Evolutionary conservation across 2,329 filamentous ascomycete species (phyloP).

Genomic region (Apiospora hydei): DNA sequence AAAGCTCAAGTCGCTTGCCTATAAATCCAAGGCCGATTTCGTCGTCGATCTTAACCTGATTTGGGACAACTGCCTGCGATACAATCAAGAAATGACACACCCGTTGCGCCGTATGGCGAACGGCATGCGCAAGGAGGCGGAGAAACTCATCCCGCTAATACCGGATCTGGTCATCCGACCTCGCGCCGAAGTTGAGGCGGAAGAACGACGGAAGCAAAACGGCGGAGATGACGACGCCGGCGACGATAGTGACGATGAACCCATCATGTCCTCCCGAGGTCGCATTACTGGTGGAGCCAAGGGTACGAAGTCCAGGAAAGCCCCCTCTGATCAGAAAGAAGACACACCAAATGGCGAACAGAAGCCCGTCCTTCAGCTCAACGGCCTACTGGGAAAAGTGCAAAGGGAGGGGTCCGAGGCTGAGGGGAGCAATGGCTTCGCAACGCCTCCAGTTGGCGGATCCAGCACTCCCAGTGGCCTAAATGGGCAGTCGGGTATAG

Average conservation of each 20-base stretch:
- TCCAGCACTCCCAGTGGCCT: constrained; percentile 78
- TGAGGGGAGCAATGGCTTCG: constrained; percentile 85
- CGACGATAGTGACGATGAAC: constrained; percentile 95
- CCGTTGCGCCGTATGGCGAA: constrained; percentile 91
- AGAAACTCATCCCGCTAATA: constrained; percentile 94
- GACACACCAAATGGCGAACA: constrained; percentile 78
- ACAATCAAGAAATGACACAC: constrained; percentile 90
- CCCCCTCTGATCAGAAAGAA: constrained; percentile 76
- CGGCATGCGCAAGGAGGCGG: constrained; percentile 96
- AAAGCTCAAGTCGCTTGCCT: constrained; percentile 82
- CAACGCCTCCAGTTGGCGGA: constrained; percentile 78
- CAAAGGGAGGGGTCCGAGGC: constrained; percentile 79
- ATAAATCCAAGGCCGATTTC: constrained; percentile 93
- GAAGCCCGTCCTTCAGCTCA: constrained; percentile 75
- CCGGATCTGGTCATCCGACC: constrained; percentile 91
- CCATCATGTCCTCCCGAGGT: constrained; percentile 96
- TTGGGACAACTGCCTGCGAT: constrained; percentile 95
- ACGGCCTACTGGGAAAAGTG: constrained; percentile 65
- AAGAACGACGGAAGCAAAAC: constrained; percentile 84
- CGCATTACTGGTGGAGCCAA: constrained; percentile 85
- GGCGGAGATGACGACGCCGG: constrained; percentile 82
- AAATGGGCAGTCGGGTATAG: constrained; percentile 71
- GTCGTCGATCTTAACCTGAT: constrained; percentile 93
- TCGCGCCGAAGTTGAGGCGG: constrained; percentile 91
- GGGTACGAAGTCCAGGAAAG: constrained; percentile 79